A percentile compares a stretch with the other conserved stretches of the same genome.
Conservation (phyloP, 345 rosid species). For the Clarkia xantiana region DNA sequence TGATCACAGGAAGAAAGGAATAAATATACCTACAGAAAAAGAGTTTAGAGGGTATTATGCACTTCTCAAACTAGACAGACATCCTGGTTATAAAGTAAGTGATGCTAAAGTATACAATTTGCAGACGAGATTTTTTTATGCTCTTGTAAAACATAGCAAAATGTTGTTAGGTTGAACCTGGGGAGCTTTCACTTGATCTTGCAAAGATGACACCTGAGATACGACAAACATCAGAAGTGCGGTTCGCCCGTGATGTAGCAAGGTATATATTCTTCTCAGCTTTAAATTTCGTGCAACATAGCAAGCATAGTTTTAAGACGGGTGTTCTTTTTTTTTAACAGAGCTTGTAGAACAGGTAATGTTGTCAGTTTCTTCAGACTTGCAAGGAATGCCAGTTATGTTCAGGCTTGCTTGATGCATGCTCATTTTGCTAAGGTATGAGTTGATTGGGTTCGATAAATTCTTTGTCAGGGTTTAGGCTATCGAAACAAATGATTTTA, state of each 20-base stretch:
- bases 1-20: constrained; percentile 89
- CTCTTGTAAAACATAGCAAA: constrained; percentile 9
- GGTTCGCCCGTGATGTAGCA: constrained; percentile 85
- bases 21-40: constrained; percentile 53
- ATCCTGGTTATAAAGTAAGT: constrained; percentile 95
- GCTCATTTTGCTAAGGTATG: constrained; percentile 92
- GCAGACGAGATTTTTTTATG: constrained; percentile 8
- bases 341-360: constrained; percentile 89
- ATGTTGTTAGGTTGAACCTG: constrained; percentile 79
- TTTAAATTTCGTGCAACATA: neutral
- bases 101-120: neutral
- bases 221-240: constrained; percentile 78
- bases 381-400: constrained; percentile 78
- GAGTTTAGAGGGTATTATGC: constrained; percentile 98
- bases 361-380: constrained; percentile 83
- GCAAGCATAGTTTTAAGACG: neutral
- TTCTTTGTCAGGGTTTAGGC: too few species aligned
- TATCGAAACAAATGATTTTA: too few species aligned
- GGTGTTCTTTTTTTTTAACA: constrained; percentile 12
- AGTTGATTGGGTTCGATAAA: constrained; percentile 6
- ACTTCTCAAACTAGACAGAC: constrained; percentile 96
- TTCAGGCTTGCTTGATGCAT: constrained; percentile 98
- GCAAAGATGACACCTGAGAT: constrained; percentile 97
- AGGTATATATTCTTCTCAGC: constrained; percentile 32
- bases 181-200: constrained; percentile 93